Conservation (phyloP, 495 filamentous ascomycete species). For the Amniculicola lignicola region DNA sequence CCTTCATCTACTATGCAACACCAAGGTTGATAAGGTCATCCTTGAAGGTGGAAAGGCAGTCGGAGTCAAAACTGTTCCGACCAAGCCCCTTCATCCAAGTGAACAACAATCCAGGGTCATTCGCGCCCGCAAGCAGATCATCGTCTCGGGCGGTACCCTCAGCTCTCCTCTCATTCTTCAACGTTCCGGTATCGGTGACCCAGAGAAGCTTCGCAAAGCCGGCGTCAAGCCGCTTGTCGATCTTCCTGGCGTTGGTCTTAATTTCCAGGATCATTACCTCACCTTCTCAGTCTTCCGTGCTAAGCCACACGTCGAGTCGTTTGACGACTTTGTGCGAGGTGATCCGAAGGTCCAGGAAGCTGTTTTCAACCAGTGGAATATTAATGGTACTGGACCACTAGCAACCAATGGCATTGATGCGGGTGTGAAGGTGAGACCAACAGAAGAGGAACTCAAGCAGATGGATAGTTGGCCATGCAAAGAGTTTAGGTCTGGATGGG, state of each 20-base stretch:
- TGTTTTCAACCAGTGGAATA: constrained; percentile 66
- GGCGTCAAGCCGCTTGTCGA: constrained; percentile 69
- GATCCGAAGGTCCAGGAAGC: constrained; percentile 57
- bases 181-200: constrained; percentile 66
- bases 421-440: constrained; percentile 76
- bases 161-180: constrained; percentile 77
- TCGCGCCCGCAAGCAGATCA: constrained; percentile 71
- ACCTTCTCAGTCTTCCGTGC: constrained; percentile 73
- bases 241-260: constrained; percentile 76
- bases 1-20: constrained; percentile 64
- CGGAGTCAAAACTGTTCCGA: constrained; percentile 39
- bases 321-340: constrained; percentile 77
- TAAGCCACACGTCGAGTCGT: constrained; percentile 73
- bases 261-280: constrained; percentile 85
- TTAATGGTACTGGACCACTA: constrained; percentile 73
- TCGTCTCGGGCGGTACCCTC: constrained; percentile 76
- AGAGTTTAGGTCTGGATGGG: constrained; percentile 68
- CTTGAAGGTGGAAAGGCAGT: constrained; percentile 56
- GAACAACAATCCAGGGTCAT: constrained; percentile 39
- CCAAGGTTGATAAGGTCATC: constrained; percentile 78
- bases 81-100: constrained; percentile 47
- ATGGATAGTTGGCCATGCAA: constrained; percentile 54
- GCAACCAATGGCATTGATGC: constrained; percentile 85
- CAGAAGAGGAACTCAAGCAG: constrained; percentile 63
- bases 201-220: constrained; percentile 66